A percentile compares a stretch with the other conserved stretches of the same genome.
Evolutionary conservation across 2,329 filamentous ascomycete species (phyloP).

Genomic region (Ophiostoma himal-ulmi): DNA sequence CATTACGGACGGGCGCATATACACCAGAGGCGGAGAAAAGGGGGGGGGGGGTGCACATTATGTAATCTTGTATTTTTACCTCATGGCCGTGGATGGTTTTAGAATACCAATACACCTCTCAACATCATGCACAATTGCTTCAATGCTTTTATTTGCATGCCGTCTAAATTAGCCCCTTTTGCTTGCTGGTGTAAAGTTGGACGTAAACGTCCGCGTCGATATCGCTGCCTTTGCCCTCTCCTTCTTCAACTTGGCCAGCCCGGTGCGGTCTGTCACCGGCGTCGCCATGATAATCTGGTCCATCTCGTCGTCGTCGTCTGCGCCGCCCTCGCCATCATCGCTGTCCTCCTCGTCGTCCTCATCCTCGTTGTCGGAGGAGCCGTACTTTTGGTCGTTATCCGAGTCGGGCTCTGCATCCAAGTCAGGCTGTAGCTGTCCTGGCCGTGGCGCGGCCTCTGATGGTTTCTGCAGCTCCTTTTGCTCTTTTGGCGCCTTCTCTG

Average conservation of each 20-base stretch:
- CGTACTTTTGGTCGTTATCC: constrained; percentile 43
- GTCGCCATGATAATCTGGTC: constrained; percentile 91
- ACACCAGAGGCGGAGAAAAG: not conserved
- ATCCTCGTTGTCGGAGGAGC: constrained; percentile 14
- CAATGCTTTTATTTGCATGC: not conserved
- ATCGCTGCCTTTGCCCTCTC: constrained; percentile 45
- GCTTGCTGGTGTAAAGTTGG: constrained; percentile 45
- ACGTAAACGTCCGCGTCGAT: constrained; percentile 48
- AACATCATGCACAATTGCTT: not conserved
- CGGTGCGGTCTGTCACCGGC: constrained; percentile 79
- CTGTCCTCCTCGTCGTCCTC: constrained; percentile 29
- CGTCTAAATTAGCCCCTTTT: constrained; percentile 37
- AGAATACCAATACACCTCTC: constrained; percentile 6
- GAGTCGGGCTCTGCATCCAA: constrained; percentile 66
- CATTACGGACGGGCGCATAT: constrained; percentile 1
- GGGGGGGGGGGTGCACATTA: not conserved
- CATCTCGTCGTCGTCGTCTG: constrained; percentile 69
- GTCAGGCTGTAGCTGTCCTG: constrained; percentile 52
- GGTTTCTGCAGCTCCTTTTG: constrained; percentile 44
- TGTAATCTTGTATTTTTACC: constrained; percentile 5
- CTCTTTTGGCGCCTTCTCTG: constrained; percentile 32
- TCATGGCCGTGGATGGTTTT: not conserved
- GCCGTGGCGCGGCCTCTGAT: constrained; percentile 57
- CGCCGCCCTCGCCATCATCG: constrained; percentile 37
- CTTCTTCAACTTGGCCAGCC: constrained; percentile 53